Evolutionary conservation across 179 eudicot genomes (phyloP), one percentile per base, ranked within the genome.

Genomic region (Vitellaria paradoxa): DNA sequence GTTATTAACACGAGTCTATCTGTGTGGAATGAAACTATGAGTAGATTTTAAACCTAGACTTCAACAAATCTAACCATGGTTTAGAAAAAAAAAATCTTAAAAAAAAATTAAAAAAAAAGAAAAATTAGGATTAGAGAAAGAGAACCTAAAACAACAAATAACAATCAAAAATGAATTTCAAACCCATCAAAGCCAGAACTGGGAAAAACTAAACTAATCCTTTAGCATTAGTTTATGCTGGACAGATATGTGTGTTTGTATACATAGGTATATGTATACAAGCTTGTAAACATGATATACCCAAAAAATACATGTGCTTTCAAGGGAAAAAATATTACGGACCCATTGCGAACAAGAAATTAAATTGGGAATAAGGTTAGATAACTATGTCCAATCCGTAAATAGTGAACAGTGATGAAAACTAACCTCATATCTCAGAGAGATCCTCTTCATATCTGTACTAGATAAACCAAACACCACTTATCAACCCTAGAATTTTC

Each of bases 381-480:
- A n/a, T n/a, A 61, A 61, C 0, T 61, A 61, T 21, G 8, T 21
- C 2, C 24, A 26, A n/a, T 4, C 21, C n/a, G 65, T 24, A 61
- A 20, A 6, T 61, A 73, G 15, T 76, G n/a, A n/a, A n/a, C n/a
- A 49, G 52, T 6, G 52, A 49, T 5, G 52, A 8, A 30, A 37
- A 70, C 89, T 65, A 73, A 95, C 97, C 99, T 88, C 90, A 92
- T 88, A 96, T 89, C 87, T 96, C 91, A 78, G 82, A 77, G 69
- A 96, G 92, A 87, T 96, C 99, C 88, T 91, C 91, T 88, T 93
- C 94, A 84, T 96, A 96, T 96, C 98, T 96, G 91, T 88, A 87
- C 92, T 93, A 93, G 82, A 85, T 82, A 79, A 74, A 81, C 67
- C 77, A 80, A 83, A 73, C 70, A 82, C 21, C 50, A 85, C 65